Evolutionary conservation across 208 protist species (phyloP).

Genomic region (Acanthamoeba divionensis): DNA sequence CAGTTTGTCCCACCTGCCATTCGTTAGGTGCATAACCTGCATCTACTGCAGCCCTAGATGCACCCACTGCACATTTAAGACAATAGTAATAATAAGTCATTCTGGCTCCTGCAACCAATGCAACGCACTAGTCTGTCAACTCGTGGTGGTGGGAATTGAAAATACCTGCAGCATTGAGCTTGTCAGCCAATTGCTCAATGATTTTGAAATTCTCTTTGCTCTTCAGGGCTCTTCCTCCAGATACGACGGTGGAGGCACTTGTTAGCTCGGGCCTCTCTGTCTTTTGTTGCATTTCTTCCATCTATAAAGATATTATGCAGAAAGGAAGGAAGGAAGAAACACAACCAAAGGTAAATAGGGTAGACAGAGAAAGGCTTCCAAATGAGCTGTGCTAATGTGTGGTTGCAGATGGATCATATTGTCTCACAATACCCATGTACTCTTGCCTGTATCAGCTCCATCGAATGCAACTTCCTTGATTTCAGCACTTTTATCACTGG

Average conservation of each 20-base stretch:
- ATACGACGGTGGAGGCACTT: constrained; percentile 88
- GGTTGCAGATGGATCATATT: too few relatives aligned
- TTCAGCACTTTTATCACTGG: neutral
- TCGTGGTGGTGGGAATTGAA: neutral
- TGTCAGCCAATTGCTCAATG: constrained; percentile 91
- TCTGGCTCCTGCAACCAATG: too few relatives aligned
- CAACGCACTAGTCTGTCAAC: neutral
- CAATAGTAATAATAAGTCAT: neutral
- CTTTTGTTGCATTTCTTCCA: constrained; percentile 56
- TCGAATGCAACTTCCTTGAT: constrained; percentile 42
- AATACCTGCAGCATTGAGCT: constrained; percentile 87
- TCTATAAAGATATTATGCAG: neutral
- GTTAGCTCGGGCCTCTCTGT: constrained; percentile 92
- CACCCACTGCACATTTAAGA: constrained; percentile 80
- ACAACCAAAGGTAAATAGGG: neutral
- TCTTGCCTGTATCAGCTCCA: constrained; percentile 33
- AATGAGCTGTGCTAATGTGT: too few relatives aligned
- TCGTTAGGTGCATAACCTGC: constrained; percentile 86
- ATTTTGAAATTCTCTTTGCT: constrained; percentile 96
- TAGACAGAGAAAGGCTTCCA: neutral
- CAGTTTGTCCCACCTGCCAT: constrained; percentile 97
- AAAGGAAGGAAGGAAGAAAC: neutral
- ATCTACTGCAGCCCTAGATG: constrained; percentile 96
- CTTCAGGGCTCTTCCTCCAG: constrained; percentile 94
- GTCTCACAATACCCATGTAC: constrained; percentile 79